phyloP scores from a whole-genome alignment of 371 early-diverging fungal genomes.

The Mucor racemosus region DNA sequence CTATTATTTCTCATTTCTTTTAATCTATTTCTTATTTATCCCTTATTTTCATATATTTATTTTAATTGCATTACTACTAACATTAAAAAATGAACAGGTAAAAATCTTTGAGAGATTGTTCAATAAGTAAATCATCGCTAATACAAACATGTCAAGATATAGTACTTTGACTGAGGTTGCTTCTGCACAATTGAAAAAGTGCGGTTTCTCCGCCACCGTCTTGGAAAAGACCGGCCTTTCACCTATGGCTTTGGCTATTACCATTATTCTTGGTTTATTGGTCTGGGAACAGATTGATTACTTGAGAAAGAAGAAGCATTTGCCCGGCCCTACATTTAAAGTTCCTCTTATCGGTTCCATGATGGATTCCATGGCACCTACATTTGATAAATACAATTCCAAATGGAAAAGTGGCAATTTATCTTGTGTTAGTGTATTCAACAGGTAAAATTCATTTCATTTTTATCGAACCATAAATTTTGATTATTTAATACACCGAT shows the following conservation, averaged over 20 bases:
- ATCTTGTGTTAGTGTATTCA: conserved; percentile 36
- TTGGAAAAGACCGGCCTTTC: conserved; percentile 12
- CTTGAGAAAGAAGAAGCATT: conserved; percentile 29
- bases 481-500: neutral
- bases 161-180: conserved; percentile 6
- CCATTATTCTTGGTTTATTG: conserved; percentile 22
- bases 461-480: conserved; percentile 6
- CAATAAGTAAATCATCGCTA: too few relatives aligned
- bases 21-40: neutral
- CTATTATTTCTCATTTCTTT: neutral
- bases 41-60: neutral
- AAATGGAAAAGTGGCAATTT: conserved; percentile 39
- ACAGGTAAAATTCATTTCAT: conserved; percentile 20
- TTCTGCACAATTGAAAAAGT: conserved; percentile 5
- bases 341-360: conserved; percentile 34
- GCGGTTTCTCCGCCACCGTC: neutral
- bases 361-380: conserved; percentile 37
- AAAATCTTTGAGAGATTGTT: neutral
- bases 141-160: neutral
- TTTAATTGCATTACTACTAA: neutral
- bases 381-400: conserved; percentile 35
- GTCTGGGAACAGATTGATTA: conserved; percentile 34
- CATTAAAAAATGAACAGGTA: conserved; percentile 1
- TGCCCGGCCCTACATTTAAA: conserved; percentile 35
- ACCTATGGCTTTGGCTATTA: conserved; percentile 22